Percentiles rank a stretch among this genome's conserved stretches.
Evolutionary conservation across 306 rosid genomes (phyloP).

Genomic region (Lagenaria siceraria): DNA sequence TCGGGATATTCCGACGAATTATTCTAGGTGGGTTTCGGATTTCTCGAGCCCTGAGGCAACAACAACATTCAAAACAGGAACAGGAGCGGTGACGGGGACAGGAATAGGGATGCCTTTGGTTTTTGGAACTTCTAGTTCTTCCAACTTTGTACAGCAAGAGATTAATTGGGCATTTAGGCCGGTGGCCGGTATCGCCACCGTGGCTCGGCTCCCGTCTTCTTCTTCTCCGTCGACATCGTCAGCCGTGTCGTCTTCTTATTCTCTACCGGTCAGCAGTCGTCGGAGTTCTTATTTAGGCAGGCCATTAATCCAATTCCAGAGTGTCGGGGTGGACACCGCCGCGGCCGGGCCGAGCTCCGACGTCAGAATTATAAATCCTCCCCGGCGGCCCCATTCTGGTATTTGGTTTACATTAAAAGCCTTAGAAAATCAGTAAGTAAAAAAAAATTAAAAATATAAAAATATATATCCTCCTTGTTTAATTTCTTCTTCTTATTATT

Average conservation of each 20-base stretch:
- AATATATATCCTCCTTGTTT: neutral
- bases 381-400: conserved; percentile 81
- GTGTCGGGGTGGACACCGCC: conserved; percentile 1
- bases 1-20: neutral
- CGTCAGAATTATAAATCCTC: conserved; percentile 68
- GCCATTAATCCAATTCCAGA: conserved; percentile 29
- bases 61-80: neutral
- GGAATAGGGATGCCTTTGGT: neutral
- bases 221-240: conserved; percentile 27
- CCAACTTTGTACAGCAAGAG: conserved; percentile 22
- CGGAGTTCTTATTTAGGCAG: conserved; percentile 26
- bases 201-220: conserved; percentile 11
- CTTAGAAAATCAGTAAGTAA: conserved; percentile 74
- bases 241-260: conserved; percentile 24
- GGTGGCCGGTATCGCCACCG: conserved; percentile 14
- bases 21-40: neutral
- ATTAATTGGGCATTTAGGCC: conserved; percentile 63
- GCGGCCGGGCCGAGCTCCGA: conserved; percentile 49
- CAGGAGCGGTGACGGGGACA: neutral
- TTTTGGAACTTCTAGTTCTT: conserved; percentile 10
- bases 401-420: conserved; percentile 93
- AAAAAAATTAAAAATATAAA: neutral
- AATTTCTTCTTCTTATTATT: neutral
- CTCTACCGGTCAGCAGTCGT: conserved; percentile 24
- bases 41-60: neutral